Evolutionary conservation across 179 eudicot genomes (phyloP), one percentile per base, ranked within the genome.

Genomic region (Actinidia chinensis): DNA sequence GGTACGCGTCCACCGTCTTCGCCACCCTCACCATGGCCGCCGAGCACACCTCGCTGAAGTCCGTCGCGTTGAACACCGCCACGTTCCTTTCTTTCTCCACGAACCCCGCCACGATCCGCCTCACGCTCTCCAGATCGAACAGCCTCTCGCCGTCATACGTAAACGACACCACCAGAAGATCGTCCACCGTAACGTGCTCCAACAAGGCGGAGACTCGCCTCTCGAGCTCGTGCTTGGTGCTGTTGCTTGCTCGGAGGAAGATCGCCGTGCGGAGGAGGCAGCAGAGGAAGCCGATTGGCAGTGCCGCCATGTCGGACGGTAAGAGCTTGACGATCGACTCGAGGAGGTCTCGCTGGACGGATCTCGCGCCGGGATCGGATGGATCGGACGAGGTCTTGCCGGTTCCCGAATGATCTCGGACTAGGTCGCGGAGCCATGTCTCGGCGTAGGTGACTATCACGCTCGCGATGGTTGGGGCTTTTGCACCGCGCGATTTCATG

Each of bases 181-280:
- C 98, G 59, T 94, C 98, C 2, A 92, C 91, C 0, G 93, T 86
- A 0, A 90, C 92, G 18, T 96, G 97, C 61, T 96, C 99, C n/a
- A 94, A 33, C 2, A 92, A 79, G 1, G 82, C 87, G 25, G 95
- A 88, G 36, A 96, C 80, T 42, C 97, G 81, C 78, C 85, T 94
- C 84, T 94, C 99, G 0, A 96, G 91, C 84, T 94, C 97, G 6
- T 85, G 85, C 79, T 87, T 92, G 80, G 91, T 80, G 14, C 77
- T 42, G 14, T 33, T 83, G 0, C 88, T 82, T 11, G 92, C 90
- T 73, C 84, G 83, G 11, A 94, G 84, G 84, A 85, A 87, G 44
- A 88, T 94, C 0, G 93, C 97, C 7, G 93, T 76, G 18, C 97
- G 85, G 5, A 96, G 93, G 75, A 96, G 88, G 68, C 93, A 87